These are phyloP conservation scores for Chrysoporthe deuterocubensis DNA, from an alignment of 2,329 filamentous ascomycete genomes.

Conservation along the genomic window DNA sequence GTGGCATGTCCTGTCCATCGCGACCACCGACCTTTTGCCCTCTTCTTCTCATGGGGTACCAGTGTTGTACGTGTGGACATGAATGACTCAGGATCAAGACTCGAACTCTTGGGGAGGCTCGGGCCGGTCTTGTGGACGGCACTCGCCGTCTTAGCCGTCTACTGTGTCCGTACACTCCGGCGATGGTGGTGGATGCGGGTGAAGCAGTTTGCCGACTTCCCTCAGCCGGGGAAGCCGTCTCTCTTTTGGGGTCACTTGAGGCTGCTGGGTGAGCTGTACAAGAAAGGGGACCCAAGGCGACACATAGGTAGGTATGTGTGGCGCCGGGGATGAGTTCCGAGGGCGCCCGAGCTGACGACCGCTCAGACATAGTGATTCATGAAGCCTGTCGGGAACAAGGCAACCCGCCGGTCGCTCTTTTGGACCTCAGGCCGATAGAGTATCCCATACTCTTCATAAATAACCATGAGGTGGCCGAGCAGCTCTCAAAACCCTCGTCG, in stretches of 20 bases:
- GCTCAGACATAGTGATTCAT: slow-evolving; percentile 29
- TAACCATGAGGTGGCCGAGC: slow-evolving; percentile 43
- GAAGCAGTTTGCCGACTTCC: slow-evolving; percentile 20
- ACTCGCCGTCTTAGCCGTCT: slow-evolving; percentile 17
- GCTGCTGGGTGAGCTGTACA: slow-evolving; percentile 14
- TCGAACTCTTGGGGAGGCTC: slow-evolving; percentile 14
- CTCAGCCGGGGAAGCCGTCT: slow-evolving; percentile 20
- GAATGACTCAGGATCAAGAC: not conserved
- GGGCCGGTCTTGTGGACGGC: slow-evolving; percentile 25
- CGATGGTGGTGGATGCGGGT: slow-evolving; percentile 23
- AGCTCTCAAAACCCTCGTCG: slow-evolving; percentile 40
- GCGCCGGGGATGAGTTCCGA: not conserved
- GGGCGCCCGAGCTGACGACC: not conserved
- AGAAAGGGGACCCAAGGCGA: slow-evolving; percentile 17
- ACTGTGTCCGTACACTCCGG: slow-evolving; percentile 13
- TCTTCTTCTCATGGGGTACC: not conserved
- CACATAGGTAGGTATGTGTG: slow-evolving; percentile 9
- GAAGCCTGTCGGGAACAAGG: slow-evolving; percentile 33
- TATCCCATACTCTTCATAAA: slow-evolving; percentile 39
- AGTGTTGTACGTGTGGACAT: not conserved
- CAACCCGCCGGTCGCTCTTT: slow-evolving; percentile 39
- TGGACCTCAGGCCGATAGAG: slow-evolving; percentile 42
- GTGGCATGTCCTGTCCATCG: not conserved
- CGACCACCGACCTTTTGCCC: not conserved
- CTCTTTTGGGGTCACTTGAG: slow-evolving; percentile 23